A percentile compares a stretch with the other conserved stretches of the same genome.
Evolutionary conservation across 306 rosid genomes (phyloP).

Genomic region (Gastrolobium bilobum): DNA sequence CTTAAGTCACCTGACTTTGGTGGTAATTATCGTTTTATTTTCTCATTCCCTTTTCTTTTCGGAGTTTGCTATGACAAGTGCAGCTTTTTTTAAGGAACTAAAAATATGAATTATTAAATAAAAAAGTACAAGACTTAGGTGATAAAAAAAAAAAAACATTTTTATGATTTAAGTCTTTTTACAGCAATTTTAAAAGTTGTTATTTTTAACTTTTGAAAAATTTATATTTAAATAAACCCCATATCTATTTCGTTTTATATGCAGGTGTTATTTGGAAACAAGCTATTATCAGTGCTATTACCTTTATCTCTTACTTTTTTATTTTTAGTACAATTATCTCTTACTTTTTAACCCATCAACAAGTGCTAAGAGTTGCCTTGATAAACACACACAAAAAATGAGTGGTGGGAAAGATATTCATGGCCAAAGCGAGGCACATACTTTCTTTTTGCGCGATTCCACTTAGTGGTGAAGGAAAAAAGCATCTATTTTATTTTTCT

Average conservation of each 20-base stretch:
- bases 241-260: no score
- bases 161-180: no score
- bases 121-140: no score
- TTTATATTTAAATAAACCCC: no score
- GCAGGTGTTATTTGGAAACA: no score
- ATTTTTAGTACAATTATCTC: no score
- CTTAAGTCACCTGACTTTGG: slow-evolving; percentile 24
- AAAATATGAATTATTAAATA: no score
- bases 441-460: not conserved
- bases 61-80: not conserved
- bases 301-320: no score
- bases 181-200: no score
- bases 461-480: not conserved
- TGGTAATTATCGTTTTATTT: slow-evolving; percentile 14
- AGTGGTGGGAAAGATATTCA: slow-evolving; percentile 36
- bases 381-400: slow-evolving; percentile 16
- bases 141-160: no score
- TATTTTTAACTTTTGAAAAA: no score
- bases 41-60: not conserved
- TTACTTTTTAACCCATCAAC: not conserved
- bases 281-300: not conserved
- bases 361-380: not conserved
- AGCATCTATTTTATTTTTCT: slow-evolving; percentile 32
- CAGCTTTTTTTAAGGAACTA: no score
- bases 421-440: slow-evolving; percentile 39